These are phyloP conservation scores for Myochromella boudieri DNA, from an alignment of 768 basidiomycete species.

Conservation along the genomic window DNA sequence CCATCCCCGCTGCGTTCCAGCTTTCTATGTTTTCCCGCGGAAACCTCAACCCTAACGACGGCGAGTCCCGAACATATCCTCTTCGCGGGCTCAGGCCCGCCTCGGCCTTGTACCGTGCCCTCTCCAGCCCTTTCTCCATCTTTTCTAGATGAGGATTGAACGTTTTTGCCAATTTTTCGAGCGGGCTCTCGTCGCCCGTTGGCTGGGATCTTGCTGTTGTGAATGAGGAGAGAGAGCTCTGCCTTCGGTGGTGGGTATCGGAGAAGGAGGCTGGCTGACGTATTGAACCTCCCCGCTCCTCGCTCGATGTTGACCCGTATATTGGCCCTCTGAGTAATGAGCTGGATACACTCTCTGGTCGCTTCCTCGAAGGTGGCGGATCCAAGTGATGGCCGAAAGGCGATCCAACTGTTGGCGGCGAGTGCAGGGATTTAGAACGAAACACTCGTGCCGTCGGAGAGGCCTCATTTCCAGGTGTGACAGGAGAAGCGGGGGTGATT, in stretches of 20 bases:
- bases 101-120: constrained; percentile 70
- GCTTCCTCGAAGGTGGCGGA: constrained; percentile 44
- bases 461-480: constrained; percentile 14
- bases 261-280: neutral
- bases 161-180: constrained; percentile 24
- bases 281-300: neutral
- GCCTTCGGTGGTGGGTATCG: constrained; percentile 10
- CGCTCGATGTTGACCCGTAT: too few species aligned
- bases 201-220: neutral
- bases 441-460: constrained; percentile 40
- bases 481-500: constrained; percentile 15
- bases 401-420: constrained; percentile 32
- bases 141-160: constrained; percentile 50
- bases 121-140: constrained; percentile 65
- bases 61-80: constrained; percentile 47
- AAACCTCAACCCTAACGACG: constrained; percentile 24
- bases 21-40: too few species aligned
- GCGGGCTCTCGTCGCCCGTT: constrained; percentile 6
- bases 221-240: constrained; percentile 4
- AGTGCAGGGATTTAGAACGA: constrained; percentile 58
- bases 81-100: constrained; percentile 62
- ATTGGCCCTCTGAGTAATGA: too few species aligned
- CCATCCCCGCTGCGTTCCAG: constrained; percentile 5
- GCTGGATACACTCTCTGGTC: constrained; percentile 72
- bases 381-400: constrained; percentile 31